A percentile compares a stretch with the other conserved stretches of the same genome.
Evolutionary conservation across 2,329 filamentous ascomycete species (phyloP).

Genomic region (Diaporthe sp.): DNA sequence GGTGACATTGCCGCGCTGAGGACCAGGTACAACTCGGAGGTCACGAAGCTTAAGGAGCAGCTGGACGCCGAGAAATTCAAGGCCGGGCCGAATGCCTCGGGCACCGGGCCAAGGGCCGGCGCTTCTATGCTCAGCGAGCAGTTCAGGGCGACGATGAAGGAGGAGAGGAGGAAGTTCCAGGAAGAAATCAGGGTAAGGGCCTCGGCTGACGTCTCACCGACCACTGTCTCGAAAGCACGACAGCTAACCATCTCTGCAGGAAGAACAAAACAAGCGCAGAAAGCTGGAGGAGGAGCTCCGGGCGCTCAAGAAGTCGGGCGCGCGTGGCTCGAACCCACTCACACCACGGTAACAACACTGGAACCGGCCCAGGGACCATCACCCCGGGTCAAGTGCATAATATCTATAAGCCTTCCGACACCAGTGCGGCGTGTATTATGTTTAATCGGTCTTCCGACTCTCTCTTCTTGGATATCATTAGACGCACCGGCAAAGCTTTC

Average conservation of each 20-base stretch:
- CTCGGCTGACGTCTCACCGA: not conserved
- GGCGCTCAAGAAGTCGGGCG: conserved; percentile 54
- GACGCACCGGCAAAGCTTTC: conserved; percentile 3
- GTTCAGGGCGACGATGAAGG: conserved; percentile 65
- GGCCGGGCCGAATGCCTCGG: conserved; percentile 46
- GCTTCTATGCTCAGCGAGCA: conserved; percentile 66
- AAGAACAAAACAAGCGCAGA: conserved; percentile 59
- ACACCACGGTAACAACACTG: conserved; percentile 47
- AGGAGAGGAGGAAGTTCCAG: conserved; percentile 67
- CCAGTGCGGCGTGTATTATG: conserved; percentile 25
- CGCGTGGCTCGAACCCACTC: conserved; percentile 54
- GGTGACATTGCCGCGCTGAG: conserved; percentile 49
- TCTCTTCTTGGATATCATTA: conserved; percentile 31
- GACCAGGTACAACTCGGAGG: conserved; percentile 54
- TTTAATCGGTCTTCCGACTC: conserved; percentile 20
- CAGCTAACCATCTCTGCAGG: conserved; percentile 51
- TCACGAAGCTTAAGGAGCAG: conserved; percentile 59
- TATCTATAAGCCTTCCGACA: conserved; percentile 17
- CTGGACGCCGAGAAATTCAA: conserved; percentile 62
- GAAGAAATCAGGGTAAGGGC: conserved; percentile 61
- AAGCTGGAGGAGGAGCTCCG: conserved; percentile 63
- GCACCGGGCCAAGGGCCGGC: conserved; percentile 51
- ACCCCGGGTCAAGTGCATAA: conserved; percentile 12
- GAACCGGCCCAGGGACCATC: not conserved
- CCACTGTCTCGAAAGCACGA: not conserved